Evolutionary conservation across 1,284 basidiomycete species (phyloP).

Genomic region (Heterobasidion annosum): DNA sequence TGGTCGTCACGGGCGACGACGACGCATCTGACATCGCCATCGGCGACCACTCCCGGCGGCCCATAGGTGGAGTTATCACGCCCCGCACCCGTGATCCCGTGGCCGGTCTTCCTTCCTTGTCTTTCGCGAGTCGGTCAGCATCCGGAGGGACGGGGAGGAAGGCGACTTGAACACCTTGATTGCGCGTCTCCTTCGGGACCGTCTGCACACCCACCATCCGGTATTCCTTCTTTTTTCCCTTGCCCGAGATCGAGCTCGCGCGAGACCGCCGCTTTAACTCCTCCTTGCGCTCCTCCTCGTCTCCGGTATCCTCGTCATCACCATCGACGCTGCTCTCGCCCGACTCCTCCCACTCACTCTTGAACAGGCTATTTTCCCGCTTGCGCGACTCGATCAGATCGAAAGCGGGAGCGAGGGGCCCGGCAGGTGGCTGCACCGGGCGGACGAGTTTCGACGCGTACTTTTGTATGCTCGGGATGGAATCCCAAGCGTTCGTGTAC

Average conservation of each 20-base stretch:
- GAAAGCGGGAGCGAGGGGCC: slow-evolving; percentile 35
- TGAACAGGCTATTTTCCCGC: slow-evolving; percentile 26
- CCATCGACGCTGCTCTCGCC: slow-evolving; percentile 72
- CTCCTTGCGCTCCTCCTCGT: slow-evolving; percentile 35
- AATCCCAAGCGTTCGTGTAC: slow-evolving; percentile 81
- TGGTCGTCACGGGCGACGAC: not conserved
- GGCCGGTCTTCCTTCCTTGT: not conserved
- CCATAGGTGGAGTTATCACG: not conserved
- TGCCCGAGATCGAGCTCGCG: slow-evolving; percentile 19
- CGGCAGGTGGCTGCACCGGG: slow-evolving; percentile 31
- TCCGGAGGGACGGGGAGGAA: slow-evolving; percentile 8
- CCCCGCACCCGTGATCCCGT: slow-evolving; percentile 4
- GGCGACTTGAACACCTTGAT: slow-evolving; percentile 45
- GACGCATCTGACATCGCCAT: not conserved
- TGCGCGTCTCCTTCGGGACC: slow-evolving; percentile 35
- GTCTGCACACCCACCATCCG: slow-evolving; percentile 56
- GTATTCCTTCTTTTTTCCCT: slow-evolving; percentile 39
- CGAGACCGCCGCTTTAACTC: slow-evolving; percentile 23
- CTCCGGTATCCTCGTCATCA: slow-evolving; percentile 77
- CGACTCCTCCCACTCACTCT: slow-evolving; percentile 40
- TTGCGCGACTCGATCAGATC: slow-evolving; percentile 33
- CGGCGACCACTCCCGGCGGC: not conserved
- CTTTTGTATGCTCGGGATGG: slow-evolving; percentile 65
- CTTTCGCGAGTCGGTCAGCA: slow-evolving; percentile 12
- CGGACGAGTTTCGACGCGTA: slow-evolving; percentile 62